Percentiles rank a stretch among this genome's conserved stretches.
These are phyloP conservation scores for Incumbomyces lentus DNA, from an alignment of 2,329 filamentous ascomycete genomes.

Conservation along the genomic window DNA sequence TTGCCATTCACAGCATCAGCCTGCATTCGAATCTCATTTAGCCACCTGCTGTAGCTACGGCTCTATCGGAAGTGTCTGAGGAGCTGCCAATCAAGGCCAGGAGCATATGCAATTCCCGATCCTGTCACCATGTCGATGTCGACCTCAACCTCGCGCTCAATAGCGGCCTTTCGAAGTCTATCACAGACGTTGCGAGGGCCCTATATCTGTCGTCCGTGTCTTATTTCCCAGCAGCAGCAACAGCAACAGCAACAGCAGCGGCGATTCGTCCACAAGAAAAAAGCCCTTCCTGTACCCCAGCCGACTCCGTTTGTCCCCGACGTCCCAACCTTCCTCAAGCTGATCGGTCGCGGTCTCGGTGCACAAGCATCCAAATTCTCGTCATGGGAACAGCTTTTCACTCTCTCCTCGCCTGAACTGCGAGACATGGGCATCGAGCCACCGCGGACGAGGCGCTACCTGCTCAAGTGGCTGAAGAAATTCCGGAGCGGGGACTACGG, in stretches of 20 bases:
- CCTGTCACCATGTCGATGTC: conserved; percentile 1
- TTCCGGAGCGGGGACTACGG: conserved; percentile 71
- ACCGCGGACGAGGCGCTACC: conserved; percentile 67
- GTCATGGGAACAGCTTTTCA: conserved; percentile 84
- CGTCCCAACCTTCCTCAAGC: conserved; percentile 67
- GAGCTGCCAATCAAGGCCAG: too few species aligned
- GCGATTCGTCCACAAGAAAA: conserved; percentile 34
- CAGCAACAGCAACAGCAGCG: conserved; percentile 19
- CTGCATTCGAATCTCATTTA: too few species aligned
- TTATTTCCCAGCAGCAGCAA: too few species aligned
- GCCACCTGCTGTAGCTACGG: too few species aligned
- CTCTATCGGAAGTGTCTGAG: too few species aligned
- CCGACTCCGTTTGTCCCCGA: conserved; percentile 51
- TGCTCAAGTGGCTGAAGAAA: conserved; percentile 77
- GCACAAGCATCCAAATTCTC: conserved; percentile 79
- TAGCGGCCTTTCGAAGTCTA: conserved; percentile 14
- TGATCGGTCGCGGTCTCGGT: conserved; percentile 80
- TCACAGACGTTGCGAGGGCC: conserved; percentile 8
- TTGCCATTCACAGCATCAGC: too few species aligned
- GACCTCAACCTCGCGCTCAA: conserved; percentile 7
- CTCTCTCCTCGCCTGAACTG: conserved; percentile 64
- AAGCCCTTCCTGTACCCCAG: conserved; percentile 44
- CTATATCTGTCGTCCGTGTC: conserved; percentile 18
- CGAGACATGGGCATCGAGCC: conserved; percentile 79
- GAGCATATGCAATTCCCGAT: too few species aligned